Percentiles rank a stretch among this genome's conserved stretches.
These are phyloP conservation scores for Fraxinus xanthoxyloides DNA, from an alignment of 305 asterid genomes.

Conservation along the genomic window DNA sequence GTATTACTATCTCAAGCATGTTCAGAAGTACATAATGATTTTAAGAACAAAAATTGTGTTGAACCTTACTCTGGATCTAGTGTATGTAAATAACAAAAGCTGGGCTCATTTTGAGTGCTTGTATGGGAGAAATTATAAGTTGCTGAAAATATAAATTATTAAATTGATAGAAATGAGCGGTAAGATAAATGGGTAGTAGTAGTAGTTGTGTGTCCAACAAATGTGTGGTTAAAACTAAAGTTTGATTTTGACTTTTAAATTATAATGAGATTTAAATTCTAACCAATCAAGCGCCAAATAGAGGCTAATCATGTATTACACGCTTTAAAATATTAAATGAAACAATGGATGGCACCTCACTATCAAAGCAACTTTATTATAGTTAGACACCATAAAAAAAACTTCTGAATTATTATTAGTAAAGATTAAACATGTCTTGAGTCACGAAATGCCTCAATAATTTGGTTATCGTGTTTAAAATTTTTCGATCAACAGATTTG, in stretches of 20 bases:
- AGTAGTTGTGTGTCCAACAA: neutral
- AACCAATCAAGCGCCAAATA: neutral
- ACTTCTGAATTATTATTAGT: neutral
- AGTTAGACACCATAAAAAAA: neutral
- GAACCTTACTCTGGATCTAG: neutral
- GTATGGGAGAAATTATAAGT: neutral
- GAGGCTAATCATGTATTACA: neutral
- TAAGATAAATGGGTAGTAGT: neutral
- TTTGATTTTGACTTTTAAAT: neutral
- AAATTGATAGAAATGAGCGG: neutral
- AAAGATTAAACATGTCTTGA: neutral
- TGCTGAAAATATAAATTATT: neutral
- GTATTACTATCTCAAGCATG: slow-evolving; percentile 3
- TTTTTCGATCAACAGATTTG: neutral
- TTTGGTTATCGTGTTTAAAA: neutral
- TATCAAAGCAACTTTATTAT: neutral
- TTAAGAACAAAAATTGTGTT: neutral
- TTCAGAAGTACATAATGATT: neutral
- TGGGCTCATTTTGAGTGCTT: neutral
- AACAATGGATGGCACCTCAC: neutral
- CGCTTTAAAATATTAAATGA: neutral
- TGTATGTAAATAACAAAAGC: neutral
- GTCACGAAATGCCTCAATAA: neutral
- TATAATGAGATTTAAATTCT: neutral
- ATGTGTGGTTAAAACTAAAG: neutral